phyloP scores from a whole-genome alignment of 2,329 filamentous ascomycete species.

The Eutypella sp. region DNA sequence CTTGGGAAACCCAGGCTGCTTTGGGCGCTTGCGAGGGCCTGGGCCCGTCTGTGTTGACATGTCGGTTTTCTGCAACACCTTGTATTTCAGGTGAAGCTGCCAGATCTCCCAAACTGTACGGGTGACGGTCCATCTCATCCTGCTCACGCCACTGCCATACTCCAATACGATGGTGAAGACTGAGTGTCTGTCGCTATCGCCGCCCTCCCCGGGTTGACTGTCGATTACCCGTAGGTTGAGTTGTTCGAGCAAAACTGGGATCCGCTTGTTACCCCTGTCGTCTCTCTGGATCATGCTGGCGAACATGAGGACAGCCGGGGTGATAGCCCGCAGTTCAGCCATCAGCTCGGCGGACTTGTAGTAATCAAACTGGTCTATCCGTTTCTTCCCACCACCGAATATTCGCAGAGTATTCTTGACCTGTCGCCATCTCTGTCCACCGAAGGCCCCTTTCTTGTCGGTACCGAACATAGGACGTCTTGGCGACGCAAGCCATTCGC shows the following conservation, averaged over 20 bases:
- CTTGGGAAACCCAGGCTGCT: conserved; percentile 84
- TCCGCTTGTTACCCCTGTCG: conserved; percentile 90
- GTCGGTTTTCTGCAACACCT: conserved; percentile 76
- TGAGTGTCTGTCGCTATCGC: conserved; percentile 62
- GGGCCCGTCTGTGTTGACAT: conserved; percentile 69
- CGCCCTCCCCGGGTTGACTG: conserved; percentile 63
- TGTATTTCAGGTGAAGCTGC: conserved; percentile 91
- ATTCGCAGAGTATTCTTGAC: conserved; percentile 84
- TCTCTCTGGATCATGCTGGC: conserved; percentile 98
- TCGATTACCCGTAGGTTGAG: conserved; percentile 84
- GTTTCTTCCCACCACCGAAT: conserved; percentile 63
- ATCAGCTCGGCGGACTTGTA: conserved; percentile 94
- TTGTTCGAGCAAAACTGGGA: conserved; percentile 92
- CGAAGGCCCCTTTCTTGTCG: conserved; percentile 67
- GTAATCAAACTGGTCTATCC: conserved; percentile 85
- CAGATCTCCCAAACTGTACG: conserved; percentile 84
- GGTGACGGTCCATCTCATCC: conserved; percentile 95
- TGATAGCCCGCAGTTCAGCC: conserved; percentile 87
- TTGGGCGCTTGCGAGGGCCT: conserved; percentile 63
- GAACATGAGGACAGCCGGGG: conserved; percentile 87
- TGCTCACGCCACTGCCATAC: conserved; percentile 89
- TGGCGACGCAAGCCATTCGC: conserved; percentile 50
- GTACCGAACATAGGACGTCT: conserved; percentile 53
- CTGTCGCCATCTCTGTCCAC: conserved; percentile 84
- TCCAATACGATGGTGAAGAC: conserved; percentile 90